A percentile compares a stretch with the other conserved stretches of the same genome.
phyloP scores from a whole-genome alignment of 306 rosid species.

The Rosa rugosa region DNA sequence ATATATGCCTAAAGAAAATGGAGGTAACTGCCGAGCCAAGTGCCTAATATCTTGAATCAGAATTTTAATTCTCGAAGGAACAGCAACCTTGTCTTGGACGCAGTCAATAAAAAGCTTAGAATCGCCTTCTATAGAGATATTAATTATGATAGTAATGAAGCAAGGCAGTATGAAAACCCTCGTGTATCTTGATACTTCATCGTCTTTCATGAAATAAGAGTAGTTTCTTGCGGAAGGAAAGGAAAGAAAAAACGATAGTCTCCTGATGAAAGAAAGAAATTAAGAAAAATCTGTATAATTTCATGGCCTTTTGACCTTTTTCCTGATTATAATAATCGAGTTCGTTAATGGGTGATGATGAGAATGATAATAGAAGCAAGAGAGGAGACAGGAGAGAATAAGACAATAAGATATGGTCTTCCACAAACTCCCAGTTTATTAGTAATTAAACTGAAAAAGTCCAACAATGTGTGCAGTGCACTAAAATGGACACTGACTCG shows the following conservation, averaged over 20 bases:
- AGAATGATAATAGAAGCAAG: neutral
- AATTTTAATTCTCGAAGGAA: too few species aligned
- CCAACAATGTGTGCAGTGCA: conserved; percentile 4
- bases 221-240: neutral
- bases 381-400: neutral
- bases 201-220: too few species aligned
- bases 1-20: too few species aligned
- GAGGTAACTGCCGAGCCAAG: too few species aligned
- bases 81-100: too few species aligned
- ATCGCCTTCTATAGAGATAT: too few species aligned
- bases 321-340: neutral
- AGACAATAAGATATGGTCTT: neutral
- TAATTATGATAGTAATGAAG: too few species aligned
- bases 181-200: too few species aligned
- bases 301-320: neutral
- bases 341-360: neutral
- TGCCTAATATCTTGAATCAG: too few species aligned
- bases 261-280: neutral
- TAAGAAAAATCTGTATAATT: neutral
- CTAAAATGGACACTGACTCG: neutral
- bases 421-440: conserved; percentile 5
- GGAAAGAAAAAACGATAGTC: neutral
- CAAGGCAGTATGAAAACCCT: too few species aligned
- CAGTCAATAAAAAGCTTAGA: too few species aligned
- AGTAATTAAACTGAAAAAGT: neutral